A percentile compares a stretch with the other conserved stretches of the same genome.
phyloP scores from a whole-genome alignment of 169 alveolate species.

The Besnoitia besnoiti region DNA sequence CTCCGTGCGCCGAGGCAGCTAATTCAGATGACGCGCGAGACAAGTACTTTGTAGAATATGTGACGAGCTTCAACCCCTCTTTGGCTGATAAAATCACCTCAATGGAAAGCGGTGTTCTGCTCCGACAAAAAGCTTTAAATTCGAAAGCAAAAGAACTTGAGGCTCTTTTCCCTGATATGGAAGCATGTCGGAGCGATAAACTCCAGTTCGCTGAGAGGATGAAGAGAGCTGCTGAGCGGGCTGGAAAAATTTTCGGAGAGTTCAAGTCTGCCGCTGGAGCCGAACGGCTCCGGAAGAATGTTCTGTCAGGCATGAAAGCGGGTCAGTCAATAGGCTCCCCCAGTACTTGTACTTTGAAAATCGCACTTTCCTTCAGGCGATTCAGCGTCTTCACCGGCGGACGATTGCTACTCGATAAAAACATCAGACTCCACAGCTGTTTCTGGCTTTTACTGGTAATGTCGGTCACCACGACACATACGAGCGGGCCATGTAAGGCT shows the following conservation, averaged over 20 bases:
- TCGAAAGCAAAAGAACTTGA: conserved; percentile 79
- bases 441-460: conserved; percentile 90
- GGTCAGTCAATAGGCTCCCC: conserved; percentile 28
- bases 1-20: conserved; percentile 89
- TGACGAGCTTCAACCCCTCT: conserved; percentile 79
- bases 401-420: conserved; percentile 85
- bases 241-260: conserved; percentile 70
- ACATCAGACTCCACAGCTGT: conserved; percentile 73
- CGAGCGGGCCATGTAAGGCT: background rate
- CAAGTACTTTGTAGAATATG: conserved; percentile 88
- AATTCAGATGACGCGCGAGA: conserved; percentile 90
- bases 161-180: conserved; percentile 80
- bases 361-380: conserved; percentile 79
- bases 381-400: conserved; percentile 84
- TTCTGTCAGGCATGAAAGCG: background rate
- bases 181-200: conserved; percentile 79
- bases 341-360: background rate
- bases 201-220: conserved; percentile 74
- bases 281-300: conserved; percentile 69
- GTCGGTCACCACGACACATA: background rate
- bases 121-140: conserved; percentile 78
- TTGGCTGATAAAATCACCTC: conserved; percentile 78
- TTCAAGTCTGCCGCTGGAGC: conserved; percentile 65
- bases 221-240: conserved; percentile 75
- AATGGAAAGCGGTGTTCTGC: conserved; percentile 84